Percentiles rank a stretch among this genome's conserved stretches.
Evolutionary conservation across 306 rosid species (phyloP).

Genomic region (Fagus sylvatica): DNA sequence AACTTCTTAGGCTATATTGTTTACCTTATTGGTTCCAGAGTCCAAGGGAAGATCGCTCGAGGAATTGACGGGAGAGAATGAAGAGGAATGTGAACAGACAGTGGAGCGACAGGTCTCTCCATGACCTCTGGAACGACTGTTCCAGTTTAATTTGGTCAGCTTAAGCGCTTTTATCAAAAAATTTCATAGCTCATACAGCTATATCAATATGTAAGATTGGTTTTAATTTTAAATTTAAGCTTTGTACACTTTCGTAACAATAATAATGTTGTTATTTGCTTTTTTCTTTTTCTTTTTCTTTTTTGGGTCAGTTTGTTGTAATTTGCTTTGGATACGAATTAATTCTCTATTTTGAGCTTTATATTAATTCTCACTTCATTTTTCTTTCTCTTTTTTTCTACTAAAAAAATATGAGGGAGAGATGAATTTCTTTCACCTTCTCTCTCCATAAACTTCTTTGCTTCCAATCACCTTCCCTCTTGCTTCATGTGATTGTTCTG

Average conservation of each 20-base stretch:
- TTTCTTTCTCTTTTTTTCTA: too few species aligned
- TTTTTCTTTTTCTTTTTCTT: neutral
- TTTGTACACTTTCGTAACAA: neutral
- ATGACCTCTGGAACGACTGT: constrained; percentile 33
- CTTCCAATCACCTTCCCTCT: too few species aligned
- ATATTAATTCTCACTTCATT: too few species aligned
- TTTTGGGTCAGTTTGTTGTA: too few species aligned
- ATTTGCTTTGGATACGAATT: neutral
- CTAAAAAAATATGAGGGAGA: too few species aligned
- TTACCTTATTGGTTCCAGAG: constrained; percentile 82
- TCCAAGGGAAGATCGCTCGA: constrained; percentile 84
- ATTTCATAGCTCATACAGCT: neutral
- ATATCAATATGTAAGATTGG: neutral
- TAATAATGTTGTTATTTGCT: constrained; percentile 18
- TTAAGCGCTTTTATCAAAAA: neutral
- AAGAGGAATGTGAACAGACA: constrained; percentile 28
- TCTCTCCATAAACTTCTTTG: too few species aligned
- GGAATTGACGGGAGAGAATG: constrained; percentile 78
- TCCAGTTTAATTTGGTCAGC: constrained; percentile 37
- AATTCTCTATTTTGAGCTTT: neutral
- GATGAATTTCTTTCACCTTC: too few species aligned
- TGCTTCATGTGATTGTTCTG: too few species aligned
- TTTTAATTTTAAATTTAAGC: constrained; percentile 13
- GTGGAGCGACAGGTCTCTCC: neutral
- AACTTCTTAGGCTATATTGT: constrained; percentile 59